A percentile compares a stretch with the other conserved stretches of the same genome.
Evolutionary conservation across 257 asterid genomes (phyloP).

Genomic region (Solanum etuberosum): DNA sequence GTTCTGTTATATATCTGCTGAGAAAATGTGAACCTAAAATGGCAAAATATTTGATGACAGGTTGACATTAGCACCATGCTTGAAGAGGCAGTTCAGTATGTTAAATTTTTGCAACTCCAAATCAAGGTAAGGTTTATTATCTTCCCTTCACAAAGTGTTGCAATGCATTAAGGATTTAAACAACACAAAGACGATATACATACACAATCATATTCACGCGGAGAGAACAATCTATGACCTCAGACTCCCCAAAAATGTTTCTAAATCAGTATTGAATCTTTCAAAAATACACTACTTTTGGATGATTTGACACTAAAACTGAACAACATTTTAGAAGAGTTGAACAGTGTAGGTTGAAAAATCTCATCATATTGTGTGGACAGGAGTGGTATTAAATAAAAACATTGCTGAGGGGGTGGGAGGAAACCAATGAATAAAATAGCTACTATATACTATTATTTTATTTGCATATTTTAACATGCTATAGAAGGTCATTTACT

Average conservation of each 20-base stretch:
- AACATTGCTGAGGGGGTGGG: neutral
- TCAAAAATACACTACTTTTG: too few species aligned
- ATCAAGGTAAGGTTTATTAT: constrained; percentile 42
- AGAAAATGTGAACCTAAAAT: neutral
- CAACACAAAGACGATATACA: neutral
- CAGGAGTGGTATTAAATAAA: neutral
- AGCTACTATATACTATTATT: neutral
- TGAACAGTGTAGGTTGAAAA: neutral
- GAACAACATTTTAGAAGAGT: neutral
- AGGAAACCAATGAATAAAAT: neutral
- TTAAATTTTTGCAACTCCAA: constrained; percentile 75
- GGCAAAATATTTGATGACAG: neutral
- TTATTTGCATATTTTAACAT: neutral
- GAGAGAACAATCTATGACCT: neutral
- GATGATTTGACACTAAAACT: neutral
- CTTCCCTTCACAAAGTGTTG: constrained; percentile 19
- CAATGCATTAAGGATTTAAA: neutral
- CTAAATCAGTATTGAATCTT: neutral
- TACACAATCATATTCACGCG: neutral
- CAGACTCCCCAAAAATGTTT: neutral
- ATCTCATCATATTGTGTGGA: neutral
- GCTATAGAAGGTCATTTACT: neutral
- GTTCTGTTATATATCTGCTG: neutral
- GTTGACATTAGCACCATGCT: constrained; percentile 96
- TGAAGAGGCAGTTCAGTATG: constrained; percentile 87